Percentiles rank a stretch among this genome's conserved stretches.
Conservation (phyloP, 306 rosid species). For the Bauhinia variegata region DNA sequence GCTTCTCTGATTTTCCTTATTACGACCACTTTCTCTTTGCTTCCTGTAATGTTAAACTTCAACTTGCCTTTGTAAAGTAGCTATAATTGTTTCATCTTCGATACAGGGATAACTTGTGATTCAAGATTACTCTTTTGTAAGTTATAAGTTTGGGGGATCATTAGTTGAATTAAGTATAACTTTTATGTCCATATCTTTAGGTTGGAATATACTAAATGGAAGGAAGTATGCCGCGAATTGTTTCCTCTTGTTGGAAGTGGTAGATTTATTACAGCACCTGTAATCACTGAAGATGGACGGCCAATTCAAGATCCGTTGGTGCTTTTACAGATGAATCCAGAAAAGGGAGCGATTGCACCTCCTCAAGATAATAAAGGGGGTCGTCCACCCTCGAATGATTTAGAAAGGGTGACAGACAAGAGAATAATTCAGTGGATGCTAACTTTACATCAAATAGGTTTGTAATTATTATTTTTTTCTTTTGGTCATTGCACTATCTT, state of each 20-base stretch:
- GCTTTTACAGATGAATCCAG: slow-evolving; percentile 64
- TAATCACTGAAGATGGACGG: slow-evolving; percentile 77
- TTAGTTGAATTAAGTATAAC: slow-evolving; percentile 7
- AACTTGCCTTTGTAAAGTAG: slow-evolving; percentile 23
- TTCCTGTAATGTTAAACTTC: slow-evolving; percentile 3
- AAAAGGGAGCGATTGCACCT: slow-evolving; percentile 44
- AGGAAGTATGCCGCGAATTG: slow-evolving; percentile 81
- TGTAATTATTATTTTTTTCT: slow-evolving; percentile 39
- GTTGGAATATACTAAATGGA: slow-evolving; percentile 74
- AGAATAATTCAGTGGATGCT: slow-evolving; percentile 90
- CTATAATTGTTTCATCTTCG: slow-evolving; percentile 12
- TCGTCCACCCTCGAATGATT: slow-evolving; percentile 33
- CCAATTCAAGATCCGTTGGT: slow-evolving; percentile 83
- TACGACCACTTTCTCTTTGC: slow-evolving; percentile 17
- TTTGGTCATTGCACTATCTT: not conserved
- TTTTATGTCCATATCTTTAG: slow-evolving; percentile 49
- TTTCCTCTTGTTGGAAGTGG: slow-evolving; percentile 97
- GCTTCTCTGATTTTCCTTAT: slow-evolving; percentile 1
- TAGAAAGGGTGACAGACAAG: slow-evolving; percentile 64
- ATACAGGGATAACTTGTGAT: slow-evolving; percentile 6
- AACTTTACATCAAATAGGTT: slow-evolving; percentile 98
- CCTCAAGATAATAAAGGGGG: slow-evolving; percentile 39
- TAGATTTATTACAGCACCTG: slow-evolving; percentile 87
- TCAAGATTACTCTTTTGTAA: slow-evolving; percentile 7
- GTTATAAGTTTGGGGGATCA: slow-evolving; percentile 16